Evolutionary conservation across 2,329 filamentous ascomycete species (phyloP).

Genomic region (Pleurostoma richardsiae): DNA sequence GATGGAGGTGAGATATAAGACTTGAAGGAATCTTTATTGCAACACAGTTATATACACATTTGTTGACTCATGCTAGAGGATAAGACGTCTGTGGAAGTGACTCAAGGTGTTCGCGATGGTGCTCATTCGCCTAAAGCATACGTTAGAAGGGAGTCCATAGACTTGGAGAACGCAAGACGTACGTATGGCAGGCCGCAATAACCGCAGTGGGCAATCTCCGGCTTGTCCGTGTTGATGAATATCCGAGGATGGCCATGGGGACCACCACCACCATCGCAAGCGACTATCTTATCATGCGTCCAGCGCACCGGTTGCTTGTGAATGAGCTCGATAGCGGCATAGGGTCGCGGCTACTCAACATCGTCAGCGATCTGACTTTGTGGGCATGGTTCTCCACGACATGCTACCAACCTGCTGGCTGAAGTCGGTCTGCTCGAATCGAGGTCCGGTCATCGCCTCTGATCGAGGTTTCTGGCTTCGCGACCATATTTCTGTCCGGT

Average conservation of each 20-base stretch:
- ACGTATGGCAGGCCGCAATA: conserved; percentile 96
- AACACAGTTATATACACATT: too few relatives aligned
- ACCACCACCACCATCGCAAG: conserved; percentile 89
- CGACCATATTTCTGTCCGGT: conserved; percentile 77
- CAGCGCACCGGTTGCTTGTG: conserved; percentile 93
- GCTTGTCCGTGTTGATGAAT: conserved; percentile 98
- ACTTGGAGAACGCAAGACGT: conserved; percentile 32
- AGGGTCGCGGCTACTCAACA: conserved; percentile 68
- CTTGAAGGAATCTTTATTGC: too few relatives aligned
- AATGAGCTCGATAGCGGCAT: conserved; percentile 89
- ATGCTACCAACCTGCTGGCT: conserved; percentile 68
- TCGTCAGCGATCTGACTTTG: too few relatives aligned
- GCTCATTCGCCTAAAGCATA: conserved; percentile 71
- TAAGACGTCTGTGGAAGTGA: conserved; percentile 76
- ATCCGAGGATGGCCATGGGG: conserved; percentile 85
- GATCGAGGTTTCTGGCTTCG: conserved; percentile 76
- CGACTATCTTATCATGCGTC: conserved; percentile 76
- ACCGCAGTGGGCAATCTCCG: conserved; percentile 81
- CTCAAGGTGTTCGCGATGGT: conserved; percentile 79
- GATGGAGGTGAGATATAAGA: too few relatives aligned
- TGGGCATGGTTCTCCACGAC: too few relatives aligned
- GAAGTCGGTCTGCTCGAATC: conserved; percentile 97
- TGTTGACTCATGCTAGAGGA: too few relatives aligned
- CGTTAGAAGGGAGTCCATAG: conserved; percentile 1
- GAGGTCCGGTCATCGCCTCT: conserved; percentile 84